These are phyloP conservation scores for Globisporangium polare DNA, from an alignment of 352 stramenopile genomes.

Conservation along the genomic window DNA sequence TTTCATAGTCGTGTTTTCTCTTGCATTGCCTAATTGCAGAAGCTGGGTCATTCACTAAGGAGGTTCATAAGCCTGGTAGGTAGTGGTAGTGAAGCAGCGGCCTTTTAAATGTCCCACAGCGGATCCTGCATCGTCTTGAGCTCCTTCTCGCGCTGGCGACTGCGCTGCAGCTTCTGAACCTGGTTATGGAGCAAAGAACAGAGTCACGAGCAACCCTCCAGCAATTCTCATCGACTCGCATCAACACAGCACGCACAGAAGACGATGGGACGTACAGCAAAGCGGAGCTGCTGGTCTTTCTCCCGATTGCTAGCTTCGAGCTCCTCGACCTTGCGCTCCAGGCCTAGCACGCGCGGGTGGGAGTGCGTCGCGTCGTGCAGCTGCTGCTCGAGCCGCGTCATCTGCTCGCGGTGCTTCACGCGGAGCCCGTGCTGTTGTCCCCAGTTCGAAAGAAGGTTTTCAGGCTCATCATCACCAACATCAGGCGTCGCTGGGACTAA, in stretches of 20 bases:
- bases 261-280: slow-evolving; percentile 31
- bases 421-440: slow-evolving; percentile 46
- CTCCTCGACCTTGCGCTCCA: slow-evolving; percentile 37
- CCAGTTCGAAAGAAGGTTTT: neutral
- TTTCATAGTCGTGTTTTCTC: neutral
- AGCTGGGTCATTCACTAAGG: too few species aligned
- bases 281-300: slow-evolving; percentile 60
- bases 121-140: slow-evolving; percentile 63
- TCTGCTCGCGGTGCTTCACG: slow-evolving; percentile 41
- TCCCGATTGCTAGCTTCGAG: slow-evolving; percentile 39
- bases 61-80: too few species aligned
- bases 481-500: neutral
- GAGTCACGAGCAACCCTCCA: neutral
- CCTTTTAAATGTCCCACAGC: slow-evolving; percentile 57
- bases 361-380: slow-evolving; percentile 39
- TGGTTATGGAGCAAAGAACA: slow-evolving; percentile 10
- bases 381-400: slow-evolving; percentile 35
- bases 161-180: slow-evolving; percentile 73
- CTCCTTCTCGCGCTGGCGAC: slow-evolving; percentile 60
- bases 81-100: too few species aligned
- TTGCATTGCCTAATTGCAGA: too few species aligned
- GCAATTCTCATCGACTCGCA: neutral
- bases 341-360: slow-evolving; percentile 42
- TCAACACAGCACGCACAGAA: too few species aligned
- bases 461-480: neutral